phyloP scores from a whole-genome alignment of 257 asterid species.

The Oldenlandia corymbosa region DNA sequence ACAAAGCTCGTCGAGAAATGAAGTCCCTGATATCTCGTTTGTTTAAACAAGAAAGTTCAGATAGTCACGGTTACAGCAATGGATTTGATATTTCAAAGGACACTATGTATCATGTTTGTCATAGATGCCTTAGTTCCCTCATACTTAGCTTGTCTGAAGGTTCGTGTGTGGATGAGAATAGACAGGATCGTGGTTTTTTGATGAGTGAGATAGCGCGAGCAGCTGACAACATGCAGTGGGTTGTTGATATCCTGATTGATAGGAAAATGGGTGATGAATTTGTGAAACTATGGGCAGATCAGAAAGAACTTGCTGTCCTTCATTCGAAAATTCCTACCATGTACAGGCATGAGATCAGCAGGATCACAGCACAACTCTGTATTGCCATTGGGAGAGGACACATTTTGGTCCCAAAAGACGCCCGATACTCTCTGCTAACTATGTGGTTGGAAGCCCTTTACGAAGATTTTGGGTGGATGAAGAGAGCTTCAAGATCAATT shows the following conservation, averaged over 20 bases:
- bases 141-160: slow-evolving; percentile 66
- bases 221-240: slow-evolving; percentile 91
- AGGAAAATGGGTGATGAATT: slow-evolving; percentile 75
- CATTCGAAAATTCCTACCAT: slow-evolving; percentile 77
- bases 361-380: slow-evolving; percentile 80
- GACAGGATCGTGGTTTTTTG: slow-evolving; percentile 60
- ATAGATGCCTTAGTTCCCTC: slow-evolving; percentile 70
- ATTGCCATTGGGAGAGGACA: slow-evolving; percentile 78
- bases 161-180: slow-evolving; percentile 45
- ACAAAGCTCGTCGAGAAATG: slow-evolving; percentile 74
- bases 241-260: slow-evolving; percentile 58
- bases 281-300: slow-evolving; percentile 81
- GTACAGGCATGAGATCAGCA: slow-evolving; percentile 82
- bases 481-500: slow-evolving; percentile 51
- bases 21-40: slow-evolving; percentile 51
- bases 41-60: slow-evolving; percentile 45
- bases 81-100: slow-evolving; percentile 53
- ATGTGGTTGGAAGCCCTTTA: slow-evolving; percentile 93
- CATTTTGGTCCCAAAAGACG: slow-evolving; percentile 62
- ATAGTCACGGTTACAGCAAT: slow-evolving; percentile 11
- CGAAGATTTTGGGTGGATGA: slow-evolving; percentile 91
- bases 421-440: slow-evolving; percentile 44
- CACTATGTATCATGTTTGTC: slow-evolving; percentile 64
- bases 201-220: slow-evolving; percentile 81
- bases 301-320: slow-evolving; percentile 71